Percentiles rank a stretch among this genome's conserved stretches.
Evolutionary conservation across 2,329 filamentous ascomycete genomes (phyloP).

Genomic region (Simplicillium sp.): DNA sequence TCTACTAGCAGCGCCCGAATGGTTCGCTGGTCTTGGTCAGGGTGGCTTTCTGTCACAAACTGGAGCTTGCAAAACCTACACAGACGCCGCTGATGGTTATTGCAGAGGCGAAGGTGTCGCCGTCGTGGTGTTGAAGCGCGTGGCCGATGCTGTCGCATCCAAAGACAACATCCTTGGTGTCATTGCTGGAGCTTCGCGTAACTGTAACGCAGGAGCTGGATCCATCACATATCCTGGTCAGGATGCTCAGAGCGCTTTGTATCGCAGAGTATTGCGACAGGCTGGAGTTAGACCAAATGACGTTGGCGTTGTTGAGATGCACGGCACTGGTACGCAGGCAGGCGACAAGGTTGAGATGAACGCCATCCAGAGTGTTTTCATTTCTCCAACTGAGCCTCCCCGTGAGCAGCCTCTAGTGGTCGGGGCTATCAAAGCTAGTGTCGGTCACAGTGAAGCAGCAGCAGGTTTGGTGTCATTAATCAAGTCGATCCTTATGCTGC

Average conservation of each 20-base stretch:
- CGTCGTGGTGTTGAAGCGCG: conserved; percentile 33
- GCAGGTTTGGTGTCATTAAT: no score
- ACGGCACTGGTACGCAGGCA: conserved; percentile 80
- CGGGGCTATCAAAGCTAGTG: no score
- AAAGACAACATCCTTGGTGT: conserved; percentile 33
- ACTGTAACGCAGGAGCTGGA: conserved; percentile 28
- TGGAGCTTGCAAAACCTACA: conserved; percentile 16
- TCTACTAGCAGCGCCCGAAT: conserved; percentile 22
- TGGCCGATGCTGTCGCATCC: conserved; percentile 31
- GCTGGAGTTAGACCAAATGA: conserved; percentile 64
- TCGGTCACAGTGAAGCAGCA: no score
- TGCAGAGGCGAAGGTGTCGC: conserved; percentile 37
- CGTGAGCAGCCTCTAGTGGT: no score
- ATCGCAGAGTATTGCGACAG: conserved; percentile 58
- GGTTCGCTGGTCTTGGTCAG: conserved; percentile 5
- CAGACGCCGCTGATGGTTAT: conserved; percentile 31
- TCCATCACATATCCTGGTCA: conserved; percentile 36
- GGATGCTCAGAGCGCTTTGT: conserved; percentile 64
- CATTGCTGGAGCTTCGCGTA: conserved; percentile 24
- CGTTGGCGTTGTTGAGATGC: conserved; percentile 83
- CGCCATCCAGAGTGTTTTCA: no score
- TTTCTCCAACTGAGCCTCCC: no score
- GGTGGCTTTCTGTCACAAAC: conserved; percentile 14
- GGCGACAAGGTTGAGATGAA: conserved; percentile 77
- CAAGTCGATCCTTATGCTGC: no score